Base-by-base conservation (phyloP, 2,329 filamentous ascomycete species). In the Aspergillus eucalypticola region DNA sequence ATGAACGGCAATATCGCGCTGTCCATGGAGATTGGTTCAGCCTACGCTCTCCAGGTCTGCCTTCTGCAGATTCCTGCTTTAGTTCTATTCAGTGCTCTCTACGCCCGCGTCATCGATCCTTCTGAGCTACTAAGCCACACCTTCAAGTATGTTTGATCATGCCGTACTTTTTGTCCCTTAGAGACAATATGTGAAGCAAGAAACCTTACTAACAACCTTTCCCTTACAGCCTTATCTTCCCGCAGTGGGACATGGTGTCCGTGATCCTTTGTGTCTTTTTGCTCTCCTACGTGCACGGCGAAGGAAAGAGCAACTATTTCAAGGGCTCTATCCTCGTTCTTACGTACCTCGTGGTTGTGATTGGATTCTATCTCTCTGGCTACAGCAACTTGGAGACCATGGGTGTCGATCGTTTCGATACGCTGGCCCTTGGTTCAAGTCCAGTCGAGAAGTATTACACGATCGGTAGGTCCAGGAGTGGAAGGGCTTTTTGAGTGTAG, bases 291-390 rank as follows among this genome's bases (percentile, higher is more conserved):
- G 94, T 99, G 82, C 96, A 98, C 69, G 91, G 94, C 54, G 95
- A 99, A 79, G 95, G 95, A 42, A 99, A 99, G 86, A 98, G 93
- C 82, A 99, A 99, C 78, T 99, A 99, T 78, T 99, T 99, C 86
- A 99, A 99, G 81, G 95, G 95, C 54, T 96, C 91, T 66, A 97
- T 98, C 68, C 83, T 99, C 55, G 87, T 98, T 64, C 81, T 99
- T 54, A 95, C 91, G 35, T 99, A 99, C 75, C 78, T 98, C 23
- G 95, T 98, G 27, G 92, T 99, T 52, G 82, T 97, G 27, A 86
- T 91, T 48, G 95, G 95, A 1, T 99, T 96, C 81, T 98, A 92
- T 78, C 90, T 96, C 60, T 92, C 91, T 55, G 84, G 86, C 23
- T 89, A 84, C 71, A 84, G 80, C 63, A 82, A 83, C 64, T 75